Conservation (phyloP, 495 filamentous ascomycete species). For the Coniosporium apollinis region DNA sequence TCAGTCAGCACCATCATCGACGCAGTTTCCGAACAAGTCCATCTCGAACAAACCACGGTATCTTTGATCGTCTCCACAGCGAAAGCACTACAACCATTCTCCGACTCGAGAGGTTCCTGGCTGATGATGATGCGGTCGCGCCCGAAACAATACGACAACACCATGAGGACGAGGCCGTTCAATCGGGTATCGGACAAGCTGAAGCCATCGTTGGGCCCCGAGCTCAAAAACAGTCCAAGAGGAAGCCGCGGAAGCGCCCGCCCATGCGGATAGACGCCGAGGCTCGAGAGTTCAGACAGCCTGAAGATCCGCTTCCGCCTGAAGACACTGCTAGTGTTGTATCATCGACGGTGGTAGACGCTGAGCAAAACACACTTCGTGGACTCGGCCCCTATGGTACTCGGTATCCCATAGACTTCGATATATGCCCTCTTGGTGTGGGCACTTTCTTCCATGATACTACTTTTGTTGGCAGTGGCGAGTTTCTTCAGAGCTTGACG, state of each 20-base stretch:
- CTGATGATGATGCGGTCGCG: neutral
- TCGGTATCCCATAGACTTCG: slow-evolving; percentile 60
- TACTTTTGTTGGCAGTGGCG: slow-evolving; percentile 61
- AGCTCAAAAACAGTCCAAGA: too few species aligned
- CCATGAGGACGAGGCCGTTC: too few species aligned
- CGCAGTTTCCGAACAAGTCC: slow-evolving; percentile 17
- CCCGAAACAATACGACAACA: too few species aligned
- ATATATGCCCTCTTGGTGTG: slow-evolving; percentile 42
- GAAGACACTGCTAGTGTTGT: slow-evolving; percentile 7
- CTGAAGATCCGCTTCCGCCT: slow-evolving; percentile 16
- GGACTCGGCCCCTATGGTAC: slow-evolving; percentile 42
- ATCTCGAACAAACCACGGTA: slow-evolving; percentile 8
- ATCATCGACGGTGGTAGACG: neutral
- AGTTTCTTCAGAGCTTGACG: slow-evolving; percentile 25
- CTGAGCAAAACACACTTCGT: slow-evolving; percentile 22
- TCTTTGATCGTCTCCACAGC: neutral
- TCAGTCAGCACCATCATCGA: slow-evolving; percentile 10
- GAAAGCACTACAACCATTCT: neutral
- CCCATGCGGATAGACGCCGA: slow-evolving; percentile 17
- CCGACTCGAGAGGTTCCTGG: slow-evolving; percentile 4
- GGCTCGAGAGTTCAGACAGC: slow-evolving; percentile 19
- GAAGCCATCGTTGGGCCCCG: too few species aligned
- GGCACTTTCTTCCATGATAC: slow-evolving; percentile 62
- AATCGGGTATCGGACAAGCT: too few species aligned
- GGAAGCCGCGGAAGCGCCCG: slow-evolving; percentile 14